Evolutionary conservation across 1,284 basidiomycete species (phyloP).

Genomic region (Mycena sp.): DNA sequence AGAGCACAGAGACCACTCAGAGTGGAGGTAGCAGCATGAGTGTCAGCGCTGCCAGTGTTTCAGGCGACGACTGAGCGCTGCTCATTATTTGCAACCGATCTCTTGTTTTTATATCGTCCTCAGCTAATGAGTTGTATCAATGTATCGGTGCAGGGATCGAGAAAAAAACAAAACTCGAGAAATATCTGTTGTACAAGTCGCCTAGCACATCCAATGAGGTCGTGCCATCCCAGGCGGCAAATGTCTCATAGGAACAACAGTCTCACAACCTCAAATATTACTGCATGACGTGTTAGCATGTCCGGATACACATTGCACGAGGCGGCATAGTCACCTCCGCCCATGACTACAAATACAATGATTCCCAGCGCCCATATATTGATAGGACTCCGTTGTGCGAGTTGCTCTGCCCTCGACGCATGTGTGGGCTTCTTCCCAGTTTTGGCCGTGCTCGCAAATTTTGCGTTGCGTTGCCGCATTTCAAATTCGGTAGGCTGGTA

Average conservation of each 20-base stretch:
- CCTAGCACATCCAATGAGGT: constrained; percentile 5
- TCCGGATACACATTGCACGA: too few relatives aligned
- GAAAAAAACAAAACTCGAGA: constrained; percentile 8
- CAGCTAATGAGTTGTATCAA: constrained; percentile 6
- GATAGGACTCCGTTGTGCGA: constrained; percentile 76
- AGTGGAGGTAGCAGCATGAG: constrained; percentile 57
- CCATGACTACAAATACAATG: constrained; percentile 76
- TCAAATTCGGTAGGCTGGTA: constrained; percentile 80
- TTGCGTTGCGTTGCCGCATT: constrained; percentile 78
- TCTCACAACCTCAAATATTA: constrained; percentile 75
- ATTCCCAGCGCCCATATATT: constrained; percentile 75
- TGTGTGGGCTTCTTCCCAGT: constrained; percentile 80
- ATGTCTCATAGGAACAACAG: constrained; percentile 73
- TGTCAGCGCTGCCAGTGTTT: constrained; percentile 51
- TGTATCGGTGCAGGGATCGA: constrained; percentile 10
- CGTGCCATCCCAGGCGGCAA: background rate
- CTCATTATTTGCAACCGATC: background rate
- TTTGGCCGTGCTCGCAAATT: constrained; percentile 76
- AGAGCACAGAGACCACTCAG: constrained; percentile 31
- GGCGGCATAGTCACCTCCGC: too few relatives aligned
- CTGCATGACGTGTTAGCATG: too few relatives aligned
- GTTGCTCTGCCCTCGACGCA: constrained; percentile 72
- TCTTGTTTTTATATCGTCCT: background rate
- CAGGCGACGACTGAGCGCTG: constrained; percentile 42
- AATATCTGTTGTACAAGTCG: constrained; percentile 24